phyloP scores from a whole-genome alignment of 2,329 filamentous ascomycete genomes.

The Phyllosticta capitalensis region DNA sequence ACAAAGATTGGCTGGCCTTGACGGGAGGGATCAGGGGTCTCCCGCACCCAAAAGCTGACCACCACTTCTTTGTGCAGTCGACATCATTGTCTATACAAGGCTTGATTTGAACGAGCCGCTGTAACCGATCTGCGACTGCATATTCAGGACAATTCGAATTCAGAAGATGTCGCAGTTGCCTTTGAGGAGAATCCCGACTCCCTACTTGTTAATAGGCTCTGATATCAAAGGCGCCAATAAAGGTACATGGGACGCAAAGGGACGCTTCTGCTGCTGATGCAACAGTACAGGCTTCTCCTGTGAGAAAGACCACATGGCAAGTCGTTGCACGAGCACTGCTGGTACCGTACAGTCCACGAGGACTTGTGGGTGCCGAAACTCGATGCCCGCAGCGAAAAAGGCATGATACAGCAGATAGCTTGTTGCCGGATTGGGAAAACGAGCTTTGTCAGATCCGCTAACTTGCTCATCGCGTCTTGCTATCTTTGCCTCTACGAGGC shows the following conservation, averaged over 20 bases:
- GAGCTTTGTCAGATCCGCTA: neutral
- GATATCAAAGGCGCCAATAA: neutral
- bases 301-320: neutral
- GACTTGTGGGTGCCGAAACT: neutral
- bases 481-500: neutral
- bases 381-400: neutral
- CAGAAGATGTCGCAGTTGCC: neutral
- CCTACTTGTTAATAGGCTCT: neutral
- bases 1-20: neutral
- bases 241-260: neutral
- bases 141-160: neutral
- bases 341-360: neutral
- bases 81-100: neutral
- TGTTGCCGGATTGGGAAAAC: neutral
- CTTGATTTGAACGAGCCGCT: neutral
- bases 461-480: neutral
- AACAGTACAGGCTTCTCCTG: neutral
- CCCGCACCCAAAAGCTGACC: neutral
- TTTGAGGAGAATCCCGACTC: neutral
- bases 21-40: neutral
- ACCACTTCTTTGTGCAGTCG: neutral
- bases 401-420: neutral
- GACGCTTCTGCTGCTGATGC: neutral
- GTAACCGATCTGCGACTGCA: neutral
- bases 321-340: neutral